These are phyloP conservation scores for Macrocybe gigantea DNA, from an alignment of 768 basidiomycete species.

Conservation along the genomic window DNA sequence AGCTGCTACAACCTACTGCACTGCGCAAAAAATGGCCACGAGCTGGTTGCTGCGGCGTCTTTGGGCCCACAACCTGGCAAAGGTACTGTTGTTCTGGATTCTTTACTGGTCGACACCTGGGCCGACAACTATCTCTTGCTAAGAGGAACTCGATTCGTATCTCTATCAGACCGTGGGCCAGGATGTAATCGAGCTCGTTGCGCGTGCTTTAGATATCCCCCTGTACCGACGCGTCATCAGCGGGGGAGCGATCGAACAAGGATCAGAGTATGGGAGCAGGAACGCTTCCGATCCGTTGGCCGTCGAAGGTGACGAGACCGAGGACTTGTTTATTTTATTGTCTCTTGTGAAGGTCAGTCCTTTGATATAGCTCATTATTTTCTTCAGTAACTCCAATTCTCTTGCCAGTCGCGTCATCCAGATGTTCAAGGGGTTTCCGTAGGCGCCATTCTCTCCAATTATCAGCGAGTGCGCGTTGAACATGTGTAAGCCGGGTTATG, in stretches of 20 bases:
- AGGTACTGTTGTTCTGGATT: constrained; percentile 43
- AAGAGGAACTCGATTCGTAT: constrained; percentile 98
- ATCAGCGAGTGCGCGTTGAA: constrained; percentile 94
- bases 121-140: constrained; percentile 12
- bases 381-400: constrained; percentile 1
- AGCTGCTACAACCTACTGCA: constrained; percentile 94
- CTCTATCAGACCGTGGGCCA: constrained; percentile 99
- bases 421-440: constrained; percentile 85
- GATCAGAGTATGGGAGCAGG: constrained; percentile 80
- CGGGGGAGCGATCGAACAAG: constrained; percentile 76
- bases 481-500: constrained; percentile 66
- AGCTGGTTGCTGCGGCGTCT: constrained; percentile 84
- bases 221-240: constrained; percentile 77
- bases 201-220: constrained; percentile 79
- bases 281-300: constrained; percentile 38
- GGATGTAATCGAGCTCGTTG: constrained; percentile 84
- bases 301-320: constrained; percentile 86
- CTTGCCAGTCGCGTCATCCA: constrained; percentile 60
- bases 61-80: constrained; percentile 79
- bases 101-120: constrained; percentile 12
- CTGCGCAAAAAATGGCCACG: constrained; percentile 80
- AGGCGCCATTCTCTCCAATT: constrained; percentile 96
- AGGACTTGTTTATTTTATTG: constrained; percentile 79
- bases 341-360: constrained; percentile 64
- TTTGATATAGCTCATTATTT: neutral